Evolutionary conservation across 768 basidiomycete genomes (phyloP), one percentile per base, ranked within the genome.

Genomic region (Mycena galericulata): DNA sequence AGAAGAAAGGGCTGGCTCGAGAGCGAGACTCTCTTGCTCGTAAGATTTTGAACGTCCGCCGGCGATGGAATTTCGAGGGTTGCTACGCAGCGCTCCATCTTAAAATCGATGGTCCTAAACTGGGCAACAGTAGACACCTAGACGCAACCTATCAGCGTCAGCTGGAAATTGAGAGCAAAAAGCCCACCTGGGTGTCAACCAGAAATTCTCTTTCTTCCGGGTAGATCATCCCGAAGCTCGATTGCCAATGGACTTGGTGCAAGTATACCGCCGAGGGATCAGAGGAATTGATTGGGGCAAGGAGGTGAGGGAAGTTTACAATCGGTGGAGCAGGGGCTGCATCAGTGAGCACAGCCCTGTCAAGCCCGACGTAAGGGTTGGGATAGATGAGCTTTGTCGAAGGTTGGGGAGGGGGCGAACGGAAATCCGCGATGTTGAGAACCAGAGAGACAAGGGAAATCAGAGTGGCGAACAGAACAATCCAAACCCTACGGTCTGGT

Each of bases 31-130:
- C 3, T 34, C 22, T 64, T 64, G 24, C 20, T 10, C 17, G 50
- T 32, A 1, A 46, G 3, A 24, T 50, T 11, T 10, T 29, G n/a
- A 3, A 47, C 20, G 3, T 24, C 29, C 2, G 20, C 45, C 6
- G 29, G 15, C 1, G 65, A 61, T 2, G 67, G 62, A 3, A 64
- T 64, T 6, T 59, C 56, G 3, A 69, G 68, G 11, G 41, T 53
- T 10, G 36, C 56, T 0, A 60, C 49, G 24, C 53, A 36, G 74
- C 62, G 41, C 46, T 70, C 69, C 72, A 72, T 70, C 3, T 50
- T 47, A 34, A 58, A 72, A 55, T 72, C 72, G n/a, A 72, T n/a
- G 0, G 55, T 55, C 2, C 72, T 51, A 30, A 72, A 72, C 41
- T 72, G 72, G 2, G 47, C 49, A 24, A 72, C 64, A 6, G 72